Base-by-base conservation (phyloP, 2,329 filamentous ascomycete genomes). In the Exophiala viscosa region DNA sequence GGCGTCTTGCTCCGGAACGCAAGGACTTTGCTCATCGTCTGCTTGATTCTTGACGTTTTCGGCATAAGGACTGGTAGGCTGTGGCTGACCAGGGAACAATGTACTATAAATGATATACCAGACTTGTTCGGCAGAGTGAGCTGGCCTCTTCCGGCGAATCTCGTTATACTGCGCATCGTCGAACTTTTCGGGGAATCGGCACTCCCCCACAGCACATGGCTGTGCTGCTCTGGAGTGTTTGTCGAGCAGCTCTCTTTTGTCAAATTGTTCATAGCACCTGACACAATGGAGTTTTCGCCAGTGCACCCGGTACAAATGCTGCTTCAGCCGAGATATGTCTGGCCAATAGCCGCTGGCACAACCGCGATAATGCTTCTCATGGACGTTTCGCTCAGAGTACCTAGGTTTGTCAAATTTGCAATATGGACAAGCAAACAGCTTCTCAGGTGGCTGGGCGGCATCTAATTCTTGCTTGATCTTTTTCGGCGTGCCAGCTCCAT, bases 271-370 rank as follows among this genome's bases (percentile, higher is more conserved):
- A 35, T 49, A 62, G 38, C 60, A 62, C 8, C 54, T 48, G 15
- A 35, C 34, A 35, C 60, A 62, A 23, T 59, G 53, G 28, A 49
- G 40, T 4, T 43, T 18, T 13, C 55, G 55, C 52, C 48, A 58
- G 44, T 62, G 60, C n/a, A 62, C 55, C 11, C 60, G 59, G 31
- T 61, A 60, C 6, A 62, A 50, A 47, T 62, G 60, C 39, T 62
- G 60, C 50, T 62, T 62, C 17, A 62, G 53, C 18, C 60, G 52
- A 33, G 60, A 61, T 18, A 61, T 58, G 41, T 61, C 59, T n/a
- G 54, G 47, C 53, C 52, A 61, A 31, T 57, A 58, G n/a, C 58
- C 57, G 28, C 55, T 57, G 13, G 57, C 55, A 39, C 60, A 62
- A 18, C 53, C 42, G 10, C 60, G 57, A 45, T 62, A 62, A 5